Evolutionary conservation across 2,329 filamentous ascomycete genomes (phyloP).

Genomic region (Mollisiaceae sp.): DNA sequence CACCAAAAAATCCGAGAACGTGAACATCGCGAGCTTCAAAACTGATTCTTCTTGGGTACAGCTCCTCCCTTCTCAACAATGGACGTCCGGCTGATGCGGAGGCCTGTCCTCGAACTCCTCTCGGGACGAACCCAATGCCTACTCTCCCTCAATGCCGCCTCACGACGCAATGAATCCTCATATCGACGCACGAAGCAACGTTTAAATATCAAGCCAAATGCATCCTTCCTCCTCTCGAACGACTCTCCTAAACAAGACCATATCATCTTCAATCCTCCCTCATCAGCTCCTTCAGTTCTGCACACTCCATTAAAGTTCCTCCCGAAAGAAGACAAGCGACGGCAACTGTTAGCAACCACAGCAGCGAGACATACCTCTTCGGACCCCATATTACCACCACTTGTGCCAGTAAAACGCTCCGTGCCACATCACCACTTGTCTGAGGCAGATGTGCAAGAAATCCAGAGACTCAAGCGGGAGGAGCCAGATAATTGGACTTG

Average conservation of each 20-base stretch:
- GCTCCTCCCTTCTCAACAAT: conserved; percentile 30
- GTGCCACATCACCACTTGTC: conserved; percentile 54
- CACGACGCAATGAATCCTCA: conserved; percentile 42
- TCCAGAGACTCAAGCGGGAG: conserved; percentile 56
- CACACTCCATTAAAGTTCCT: conserved; percentile 73
- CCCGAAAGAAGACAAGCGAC: conserved; percentile 50
- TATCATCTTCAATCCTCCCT: conserved; percentile 63
- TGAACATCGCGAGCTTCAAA: conserved; percentile 11
- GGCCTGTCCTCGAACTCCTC: conserved; percentile 38
- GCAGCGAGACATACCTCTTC: conserved; percentile 26
- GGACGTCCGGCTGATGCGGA: conserved; percentile 40
- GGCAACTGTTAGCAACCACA: conserved; percentile 37
- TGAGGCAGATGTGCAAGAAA: conserved; percentile 62
- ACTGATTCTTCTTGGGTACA: not conserved
- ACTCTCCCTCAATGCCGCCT: conserved; percentile 35
- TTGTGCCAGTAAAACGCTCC: conserved; percentile 29
- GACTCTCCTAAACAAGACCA: conserved; percentile 46
- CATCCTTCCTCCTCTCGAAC: conserved; percentile 56
- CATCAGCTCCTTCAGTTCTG: conserved; percentile 59
- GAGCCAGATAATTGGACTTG: conserved; percentile 64
- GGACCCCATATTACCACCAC: conserved; percentile 34
- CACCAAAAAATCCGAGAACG: conserved; percentile 8
- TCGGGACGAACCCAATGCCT: conserved; percentile 37
- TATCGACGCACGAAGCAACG: conserved; percentile 43
- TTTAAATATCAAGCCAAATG: conserved; percentile 62